A percentile compares a stretch with the other conserved stretches of the same genome.
Evolutionary conservation across 129 eudicot genomes (phyloP).

Genomic region (Silybum marianum): DNA sequence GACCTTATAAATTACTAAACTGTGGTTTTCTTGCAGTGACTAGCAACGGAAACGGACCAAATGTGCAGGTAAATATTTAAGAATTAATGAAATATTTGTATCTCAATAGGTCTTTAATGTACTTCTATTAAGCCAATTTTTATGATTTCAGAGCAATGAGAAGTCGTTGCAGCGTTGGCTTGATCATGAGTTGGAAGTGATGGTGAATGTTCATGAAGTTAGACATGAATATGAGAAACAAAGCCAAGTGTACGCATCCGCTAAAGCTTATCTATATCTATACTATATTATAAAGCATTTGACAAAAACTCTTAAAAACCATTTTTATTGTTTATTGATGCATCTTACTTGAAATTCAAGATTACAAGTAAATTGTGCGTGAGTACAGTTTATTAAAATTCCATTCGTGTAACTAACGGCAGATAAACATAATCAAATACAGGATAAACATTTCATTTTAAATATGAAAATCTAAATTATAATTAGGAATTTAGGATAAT

Average conservation of each 20-base stretch:
- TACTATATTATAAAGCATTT: too few species aligned
- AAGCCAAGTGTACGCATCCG: conserved; percentile 85
- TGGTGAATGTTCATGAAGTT: conserved; percentile 98
- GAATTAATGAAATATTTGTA: not conserved
- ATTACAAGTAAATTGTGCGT: too few species aligned
- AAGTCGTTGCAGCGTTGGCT: conserved; percentile 97
- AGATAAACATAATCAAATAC: too few species aligned
- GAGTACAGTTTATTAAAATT: too few species aligned
- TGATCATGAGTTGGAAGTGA: conserved; percentile 97
- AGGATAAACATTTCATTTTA: too few species aligned
- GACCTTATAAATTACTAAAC: conserved; percentile 13
- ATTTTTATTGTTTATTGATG: too few species aligned
- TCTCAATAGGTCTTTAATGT: not conserved
- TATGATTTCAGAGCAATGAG: conserved; percentile 69
- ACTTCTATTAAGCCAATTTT: conserved; percentile 15
- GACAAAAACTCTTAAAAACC: too few species aligned
- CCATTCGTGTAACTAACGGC: too few species aligned
- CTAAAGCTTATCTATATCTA: not conserved
- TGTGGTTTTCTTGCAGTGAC: conserved; percentile 42
- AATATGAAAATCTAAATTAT: too few species aligned
- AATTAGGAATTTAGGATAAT: too few species aligned
- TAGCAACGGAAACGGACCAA: conserved; percentile 75
- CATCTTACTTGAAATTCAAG: too few species aligned
- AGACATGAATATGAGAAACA: conserved; percentile 98
- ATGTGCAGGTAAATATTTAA: conserved; percentile 67